Percentiles rank a stretch among this genome's conserved stretches.
phyloP scores from a whole-genome alignment of 2,329 filamentous ascomycete genomes.

The Rhinocladiella mackenziei region DNA sequence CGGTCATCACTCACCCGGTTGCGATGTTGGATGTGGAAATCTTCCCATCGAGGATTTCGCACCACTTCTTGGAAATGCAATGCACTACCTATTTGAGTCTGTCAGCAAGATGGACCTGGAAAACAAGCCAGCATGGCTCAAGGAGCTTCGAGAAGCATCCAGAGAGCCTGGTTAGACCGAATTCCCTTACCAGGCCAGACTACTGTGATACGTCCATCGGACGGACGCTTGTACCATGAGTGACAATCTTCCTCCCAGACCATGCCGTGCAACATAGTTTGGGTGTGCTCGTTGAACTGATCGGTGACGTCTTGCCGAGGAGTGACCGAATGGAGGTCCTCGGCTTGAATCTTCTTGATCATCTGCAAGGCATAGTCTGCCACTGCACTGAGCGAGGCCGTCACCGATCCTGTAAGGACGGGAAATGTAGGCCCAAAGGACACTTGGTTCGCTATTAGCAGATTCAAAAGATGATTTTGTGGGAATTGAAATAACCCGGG shows the following conservation, averaged over 20 bases:
- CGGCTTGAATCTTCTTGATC: conserved; percentile 39
- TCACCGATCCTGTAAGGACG: conserved; percentile 43
- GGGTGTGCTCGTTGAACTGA: conserved; percentile 37
- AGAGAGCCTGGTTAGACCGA: too few relatives aligned
- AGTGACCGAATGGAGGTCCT: conserved; percentile 40
- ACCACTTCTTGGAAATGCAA: not conserved
- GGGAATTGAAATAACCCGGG: too few relatives aligned
- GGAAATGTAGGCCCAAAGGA: conserved; percentile 35
- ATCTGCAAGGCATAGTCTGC: conserved; percentile 38
- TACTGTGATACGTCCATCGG: conserved; percentile 39
- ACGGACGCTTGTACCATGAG: conserved; percentile 33
- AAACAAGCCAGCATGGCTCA: too few relatives aligned
- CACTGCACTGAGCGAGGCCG: conserved; percentile 40
- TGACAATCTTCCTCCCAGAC: conserved; percentile 47
- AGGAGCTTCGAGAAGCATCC: too few relatives aligned
- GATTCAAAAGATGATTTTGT: too few relatives aligned
- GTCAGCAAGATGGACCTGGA: too few relatives aligned
- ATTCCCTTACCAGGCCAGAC: conserved; percentile 50
- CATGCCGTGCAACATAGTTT: conserved; percentile 48
- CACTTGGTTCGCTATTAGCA: too few relatives aligned
- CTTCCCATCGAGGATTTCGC: not conserved
- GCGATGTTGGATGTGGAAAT: not conserved
- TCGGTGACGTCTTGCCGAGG: conserved; percentile 32
- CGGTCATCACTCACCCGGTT: too few relatives aligned
- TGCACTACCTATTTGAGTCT: too few relatives aligned